A percentile compares a stretch with the other conserved stretches of the same genome.
These are phyloP conservation scores for Cyclocybe aegerita DNA, from an alignment of 768 basidiomycete genomes.

Conservation along the genomic window DNA sequence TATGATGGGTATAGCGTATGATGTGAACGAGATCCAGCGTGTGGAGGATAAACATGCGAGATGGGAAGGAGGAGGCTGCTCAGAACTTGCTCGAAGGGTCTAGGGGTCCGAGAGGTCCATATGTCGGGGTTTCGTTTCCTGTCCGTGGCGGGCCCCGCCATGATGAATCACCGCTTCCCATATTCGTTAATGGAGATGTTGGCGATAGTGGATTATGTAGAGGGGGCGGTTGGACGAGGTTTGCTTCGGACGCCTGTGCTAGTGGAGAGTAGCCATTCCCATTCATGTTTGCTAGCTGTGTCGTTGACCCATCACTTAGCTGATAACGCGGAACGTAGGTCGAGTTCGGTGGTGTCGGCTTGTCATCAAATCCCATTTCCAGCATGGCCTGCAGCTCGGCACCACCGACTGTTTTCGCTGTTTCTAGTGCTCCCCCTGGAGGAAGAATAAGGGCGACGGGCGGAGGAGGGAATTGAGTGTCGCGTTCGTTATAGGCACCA, in stretches of 20 bases:
- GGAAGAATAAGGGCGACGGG: slow-evolving; percentile 67
- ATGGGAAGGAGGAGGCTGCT: slow-evolving; percentile 23
- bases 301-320: slow-evolving; percentile 53
- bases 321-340: slow-evolving; percentile 59
- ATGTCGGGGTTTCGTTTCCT: slow-evolving; percentile 27
- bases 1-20: slow-evolving; percentile 39
- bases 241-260: slow-evolving; percentile 46
- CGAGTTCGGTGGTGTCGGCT: slow-evolving; percentile 47
- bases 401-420: slow-evolving; percentile 54
- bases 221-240: slow-evolving; percentile 18
- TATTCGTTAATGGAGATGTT: slow-evolving; percentile 33
- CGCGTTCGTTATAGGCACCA: slow-evolving; percentile 91
- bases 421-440: slow-evolving; percentile 32
- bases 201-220: slow-evolving; percentile 38
- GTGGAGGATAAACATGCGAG: slow-evolving; percentile 2
- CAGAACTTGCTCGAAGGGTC: slow-evolving; percentile 59
- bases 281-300: slow-evolving; percentile 37
- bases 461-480: slow-evolving; percentile 76
- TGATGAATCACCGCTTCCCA: slow-evolving; percentile 19
- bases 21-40: slow-evolving; percentile 27
- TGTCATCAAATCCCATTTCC: slow-evolving; percentile 85
- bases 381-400: slow-evolving; percentile 91
- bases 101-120: slow-evolving; percentile 60
- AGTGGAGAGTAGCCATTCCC: slow-evolving; percentile 60
- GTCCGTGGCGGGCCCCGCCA: slow-evolving; percentile 6